Percentiles rank a stretch among this genome's conserved stretches.
Conservation (phyloP, 2,329 filamentous ascomycete species). For the Paecilomyces variotii region DNA sequence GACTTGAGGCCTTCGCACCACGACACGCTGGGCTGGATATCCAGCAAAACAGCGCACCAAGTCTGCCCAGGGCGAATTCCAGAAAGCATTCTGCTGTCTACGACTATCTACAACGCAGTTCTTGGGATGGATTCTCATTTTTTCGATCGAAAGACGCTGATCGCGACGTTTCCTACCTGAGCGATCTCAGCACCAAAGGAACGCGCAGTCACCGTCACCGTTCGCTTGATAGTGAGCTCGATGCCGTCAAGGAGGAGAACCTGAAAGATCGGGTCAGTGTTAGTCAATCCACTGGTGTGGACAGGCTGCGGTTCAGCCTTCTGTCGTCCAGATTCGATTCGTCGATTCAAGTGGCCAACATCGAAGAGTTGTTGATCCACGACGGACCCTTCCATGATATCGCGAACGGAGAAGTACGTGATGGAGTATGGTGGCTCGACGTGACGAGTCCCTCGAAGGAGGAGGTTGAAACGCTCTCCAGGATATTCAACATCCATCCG, state of each 20-base stretch:
- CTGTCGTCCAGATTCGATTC: background rate
- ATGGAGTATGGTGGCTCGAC: conserved; percentile 96
- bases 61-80: background rate
- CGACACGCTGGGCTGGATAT: background rate
- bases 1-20: background rate
- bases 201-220: background rate
- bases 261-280: background rate
- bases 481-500: conserved; percentile 88
- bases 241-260: background rate
- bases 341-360: background rate
- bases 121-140: background rate
- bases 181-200: background rate
- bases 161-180: background rate
- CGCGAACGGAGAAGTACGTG: conserved; percentile 35
- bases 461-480: conserved; percentile 79
- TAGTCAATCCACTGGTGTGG: background rate
- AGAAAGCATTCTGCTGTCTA: background rate
- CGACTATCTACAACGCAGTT: background rate
- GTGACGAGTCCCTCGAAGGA: conserved; percentile 79
- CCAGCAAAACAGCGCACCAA: background rate
- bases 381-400: background rate
- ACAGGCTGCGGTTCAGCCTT: background rate
- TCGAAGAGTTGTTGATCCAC: background rate
- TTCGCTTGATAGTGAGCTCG: background rate
- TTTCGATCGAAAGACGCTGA: background rate